phyloP scores from a whole-genome alignment of 2,329 filamentous ascomycete species.

The Raffaelea albimanens region DNA sequence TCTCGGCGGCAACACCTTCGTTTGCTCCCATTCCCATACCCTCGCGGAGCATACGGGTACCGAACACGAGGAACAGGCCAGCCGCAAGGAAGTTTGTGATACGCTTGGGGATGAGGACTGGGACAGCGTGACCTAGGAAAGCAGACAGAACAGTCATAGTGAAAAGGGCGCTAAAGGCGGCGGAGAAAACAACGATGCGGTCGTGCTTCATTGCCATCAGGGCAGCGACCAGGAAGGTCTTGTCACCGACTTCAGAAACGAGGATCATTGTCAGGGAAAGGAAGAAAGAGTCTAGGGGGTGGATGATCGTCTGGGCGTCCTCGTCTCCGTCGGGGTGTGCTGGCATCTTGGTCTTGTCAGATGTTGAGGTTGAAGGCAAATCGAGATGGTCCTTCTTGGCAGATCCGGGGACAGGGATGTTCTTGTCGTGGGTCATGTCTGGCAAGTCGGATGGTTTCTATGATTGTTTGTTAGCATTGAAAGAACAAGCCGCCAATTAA shows the following conservation, averaged over 20 bases:
- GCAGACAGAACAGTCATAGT: constrained; percentile 95
- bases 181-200: constrained; percentile 84
- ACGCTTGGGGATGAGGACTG: constrained; percentile 80
- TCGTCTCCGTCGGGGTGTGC: constrained; percentile 15
- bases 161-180: constrained; percentile 83
- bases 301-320: constrained; percentile 51
- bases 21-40: constrained; percentile 81
- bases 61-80: constrained; percentile 81
- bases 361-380: constrained; percentile 28
- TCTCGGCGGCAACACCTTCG: constrained; percentile 90
- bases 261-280: constrained; percentile 96
- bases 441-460: constrained; percentile 79
- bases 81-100: constrained; percentile 83
- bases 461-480: constrained; percentile 1
- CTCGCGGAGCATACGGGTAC: constrained; percentile 73
- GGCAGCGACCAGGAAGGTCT: constrained; percentile 93
- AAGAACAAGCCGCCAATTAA: too few relatives aligned
- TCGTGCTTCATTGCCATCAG: constrained; percentile 99
- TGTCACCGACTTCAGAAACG: constrained; percentile 94
- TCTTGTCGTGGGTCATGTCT: constrained; percentile 64
- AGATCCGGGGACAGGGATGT: constrained; percentile 58
- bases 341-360: constrained; percentile 14
- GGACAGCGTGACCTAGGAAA: constrained; percentile 83
- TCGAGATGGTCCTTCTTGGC: constrained; percentile 57
- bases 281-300: constrained; percentile 77